A percentile compares a stretch with the other conserved stretches of the same genome.
Evolutionary conservation across 768 basidiomycete species (phyloP).

Genomic region (Kwoniella europaea): DNA sequence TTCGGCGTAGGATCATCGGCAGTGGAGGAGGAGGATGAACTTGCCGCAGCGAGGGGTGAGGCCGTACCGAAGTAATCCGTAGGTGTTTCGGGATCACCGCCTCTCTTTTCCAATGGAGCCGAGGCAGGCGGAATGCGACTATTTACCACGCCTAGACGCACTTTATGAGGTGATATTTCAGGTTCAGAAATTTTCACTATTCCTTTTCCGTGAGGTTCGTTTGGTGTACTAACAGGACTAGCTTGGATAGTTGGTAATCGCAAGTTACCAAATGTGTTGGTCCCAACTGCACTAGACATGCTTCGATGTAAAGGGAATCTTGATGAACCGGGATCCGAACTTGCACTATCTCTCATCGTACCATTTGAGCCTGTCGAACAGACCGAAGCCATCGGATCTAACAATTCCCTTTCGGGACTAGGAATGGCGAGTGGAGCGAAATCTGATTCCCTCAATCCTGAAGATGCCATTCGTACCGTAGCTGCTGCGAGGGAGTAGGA

Average conservation of each 20-base stretch:
- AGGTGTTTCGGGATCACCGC: constrained; percentile 60
- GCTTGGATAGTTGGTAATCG: constrained; percentile 40
- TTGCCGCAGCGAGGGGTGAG: constrained; percentile 17
- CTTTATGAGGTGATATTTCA: constrained; percentile 9
- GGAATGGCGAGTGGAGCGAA: constrained; percentile 86
- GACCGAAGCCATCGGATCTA: constrained; percentile 72
- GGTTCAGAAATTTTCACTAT: constrained; percentile 22
- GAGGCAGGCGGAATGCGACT: constrained; percentile 53
- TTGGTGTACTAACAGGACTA: constrained; percentile 46
- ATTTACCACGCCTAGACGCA: constrained; percentile 13
- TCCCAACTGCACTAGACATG: constrained; percentile 59
- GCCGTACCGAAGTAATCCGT: constrained; percentile 53
- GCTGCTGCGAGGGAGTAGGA: constrained; percentile 53
- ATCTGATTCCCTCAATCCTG: constrained; percentile 57
- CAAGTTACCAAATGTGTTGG: constrained; percentile 55
- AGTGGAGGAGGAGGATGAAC: constrained; percentile 43
- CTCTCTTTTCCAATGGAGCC: constrained; percentile 69
- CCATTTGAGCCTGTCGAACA: constrained; percentile 12
- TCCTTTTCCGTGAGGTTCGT: constrained; percentile 60
- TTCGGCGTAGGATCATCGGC: constrained; percentile 28
- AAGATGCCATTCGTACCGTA: constrained; percentile 51
- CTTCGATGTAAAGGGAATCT: constrained; percentile 50
- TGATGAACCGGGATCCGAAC: constrained; percentile 56
- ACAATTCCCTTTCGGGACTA: constrained; percentile 87
- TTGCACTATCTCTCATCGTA: constrained; percentile 31